Evolutionary conservation across 108 stramenopile species (phyloP).

Genomic region (Thalassiosira profunda): DNA sequence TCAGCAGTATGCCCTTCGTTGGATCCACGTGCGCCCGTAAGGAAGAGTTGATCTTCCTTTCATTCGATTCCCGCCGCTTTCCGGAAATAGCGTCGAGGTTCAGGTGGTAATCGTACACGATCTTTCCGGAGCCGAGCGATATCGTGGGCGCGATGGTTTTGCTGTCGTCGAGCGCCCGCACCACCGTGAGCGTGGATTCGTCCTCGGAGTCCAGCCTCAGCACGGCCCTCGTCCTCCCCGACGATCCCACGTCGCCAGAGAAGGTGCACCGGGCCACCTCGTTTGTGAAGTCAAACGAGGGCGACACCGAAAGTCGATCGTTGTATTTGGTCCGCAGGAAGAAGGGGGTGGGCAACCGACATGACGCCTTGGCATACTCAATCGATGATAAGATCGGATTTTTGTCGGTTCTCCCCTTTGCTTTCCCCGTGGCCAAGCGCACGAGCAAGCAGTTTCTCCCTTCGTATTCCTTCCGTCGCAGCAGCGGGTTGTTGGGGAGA

Average conservation of each 20-base stretch:
- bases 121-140: slow-evolving; percentile 50
- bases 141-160: slow-evolving; percentile 51
- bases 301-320: slow-evolving; percentile 25
- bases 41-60: slow-evolving; percentile 17
- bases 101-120: slow-evolving; percentile 46
- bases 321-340: slow-evolving; percentile 20
- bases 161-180: slow-evolving; percentile 33
- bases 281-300: slow-evolving; percentile 39
- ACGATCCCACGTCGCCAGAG: slow-evolving; percentile 37
- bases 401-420: background rate
- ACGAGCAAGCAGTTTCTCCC: slow-evolving; percentile 36
- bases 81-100: slow-evolving; percentile 14
- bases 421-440: slow-evolving; percentile 20
- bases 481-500: background rate
- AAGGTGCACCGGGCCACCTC: slow-evolving; percentile 33
- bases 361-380: slow-evolving; percentile 33
- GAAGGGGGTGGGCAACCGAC: slow-evolving; percentile 18
- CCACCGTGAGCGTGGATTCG: slow-evolving; percentile 46
- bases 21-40: slow-evolving; percentile 53
- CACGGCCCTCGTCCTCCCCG: slow-evolving; percentile 38
- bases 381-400: background rate
- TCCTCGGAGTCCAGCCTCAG: slow-evolving; percentile 47
- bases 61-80: background rate
- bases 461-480: background rate
- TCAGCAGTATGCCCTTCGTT: slow-evolving; percentile 31